phyloP scores from a whole-genome alignment of 108 stramenopile species.

The Skeletonema marinoi region DNA sequence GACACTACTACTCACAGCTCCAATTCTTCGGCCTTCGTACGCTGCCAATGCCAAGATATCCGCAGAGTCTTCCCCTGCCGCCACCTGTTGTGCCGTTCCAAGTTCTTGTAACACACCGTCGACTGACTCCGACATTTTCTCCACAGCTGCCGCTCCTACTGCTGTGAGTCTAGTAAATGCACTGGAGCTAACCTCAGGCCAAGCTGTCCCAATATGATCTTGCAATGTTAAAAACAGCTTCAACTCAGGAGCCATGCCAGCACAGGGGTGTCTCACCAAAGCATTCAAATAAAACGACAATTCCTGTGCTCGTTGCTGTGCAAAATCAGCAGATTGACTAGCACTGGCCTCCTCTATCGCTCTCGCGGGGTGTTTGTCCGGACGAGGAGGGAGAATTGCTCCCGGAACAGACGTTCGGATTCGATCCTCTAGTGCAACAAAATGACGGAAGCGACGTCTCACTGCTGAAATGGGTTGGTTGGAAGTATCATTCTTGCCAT shows the following conservation, averaged over 20 bases:
- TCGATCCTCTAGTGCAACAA: constrained; percentile 84
- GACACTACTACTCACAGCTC: constrained; percentile 74
- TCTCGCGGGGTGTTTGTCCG: constrained; percentile 83
- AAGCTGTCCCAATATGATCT: constrained; percentile 90
- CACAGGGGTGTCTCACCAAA: constrained; percentile 68
- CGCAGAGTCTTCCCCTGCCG: constrained; percentile 76
- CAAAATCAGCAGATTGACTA: constrained; percentile 83
- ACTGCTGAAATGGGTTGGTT: constrained; percentile 62
- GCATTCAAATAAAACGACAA: constrained; percentile 68
- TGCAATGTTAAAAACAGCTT: constrained; percentile 77
- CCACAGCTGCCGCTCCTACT: constrained; percentile 46
- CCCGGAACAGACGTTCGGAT: constrained; percentile 74
- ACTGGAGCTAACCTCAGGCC: constrained; percentile 85
- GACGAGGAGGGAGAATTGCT: constrained; percentile 82
- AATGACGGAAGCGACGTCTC: constrained; percentile 85
- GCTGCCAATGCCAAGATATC: constrained; percentile 73
- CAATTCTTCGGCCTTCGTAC: constrained; percentile 72
- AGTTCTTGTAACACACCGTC: constrained; percentile 39
- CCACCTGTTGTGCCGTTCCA: constrained; percentile 43
- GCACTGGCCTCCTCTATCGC: constrained; percentile 87
- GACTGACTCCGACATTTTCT: constrained; percentile 33
- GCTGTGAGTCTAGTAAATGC: constrained; percentile 79
- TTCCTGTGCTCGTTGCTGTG: constrained; percentile 67
- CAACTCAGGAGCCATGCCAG: constrained; percentile 55
- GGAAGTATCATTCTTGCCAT: constrained; percentile 24